A percentile compares a stretch with the other conserved stretches of the same genome.
phyloP scores from a whole-genome alignment of 2,329 filamentous ascomycete genomes.

The Huntiella decipiens region DNA sequence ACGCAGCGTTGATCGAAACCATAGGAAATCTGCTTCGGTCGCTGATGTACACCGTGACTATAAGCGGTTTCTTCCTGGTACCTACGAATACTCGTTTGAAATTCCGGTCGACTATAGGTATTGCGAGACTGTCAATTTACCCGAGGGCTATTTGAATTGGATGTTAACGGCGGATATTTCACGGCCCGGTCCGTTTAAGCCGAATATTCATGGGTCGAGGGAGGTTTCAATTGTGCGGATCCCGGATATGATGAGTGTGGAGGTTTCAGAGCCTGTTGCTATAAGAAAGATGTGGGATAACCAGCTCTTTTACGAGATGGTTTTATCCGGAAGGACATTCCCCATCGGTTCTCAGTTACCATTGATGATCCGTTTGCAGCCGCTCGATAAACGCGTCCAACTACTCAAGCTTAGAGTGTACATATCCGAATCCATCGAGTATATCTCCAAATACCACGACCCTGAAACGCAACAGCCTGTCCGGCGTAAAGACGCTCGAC shows the following conservation, averaged over 20 bases:
- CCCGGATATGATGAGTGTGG: conserved; percentile 70
- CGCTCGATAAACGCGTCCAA: conserved; percentile 68
- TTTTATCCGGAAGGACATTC: conserved; percentile 91
- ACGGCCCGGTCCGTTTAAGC: conserved; percentile 73
- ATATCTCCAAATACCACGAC: conserved; percentile 42
- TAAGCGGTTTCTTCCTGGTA: conserved; percentile 62
- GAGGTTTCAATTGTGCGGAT: conserved; percentile 72
- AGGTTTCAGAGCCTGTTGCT: conserved; percentile 82
- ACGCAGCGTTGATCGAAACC: conserved; percentile 68
- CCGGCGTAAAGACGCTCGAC: conserved; percentile 55
- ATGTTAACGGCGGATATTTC: conserved; percentile 72
- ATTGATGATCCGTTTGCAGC: conserved; percentile 85
- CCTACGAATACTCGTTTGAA: conserved; percentile 56
- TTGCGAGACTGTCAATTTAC: conserved; percentile 73
- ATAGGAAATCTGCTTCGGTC: conserved; percentile 30
- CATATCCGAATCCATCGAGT: conserved; percentile 77
- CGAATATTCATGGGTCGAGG: conserved; percentile 64
- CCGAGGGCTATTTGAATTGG: conserved; percentile 73
- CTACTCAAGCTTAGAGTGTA: conserved; percentile 85
- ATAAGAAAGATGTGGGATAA: conserved; percentile 91
- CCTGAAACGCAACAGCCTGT: conserved; percentile 1
- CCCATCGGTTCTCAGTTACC: conserved; percentile 74
- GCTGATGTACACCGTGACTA: conserved; percentile 56
- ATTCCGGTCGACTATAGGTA: conserved; percentile 75
- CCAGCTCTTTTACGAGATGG: conserved; percentile 85